Base-by-base conservation (phyloP, 2,329 filamentous ascomycete species). In the Thelonectria discophora region DNA sequence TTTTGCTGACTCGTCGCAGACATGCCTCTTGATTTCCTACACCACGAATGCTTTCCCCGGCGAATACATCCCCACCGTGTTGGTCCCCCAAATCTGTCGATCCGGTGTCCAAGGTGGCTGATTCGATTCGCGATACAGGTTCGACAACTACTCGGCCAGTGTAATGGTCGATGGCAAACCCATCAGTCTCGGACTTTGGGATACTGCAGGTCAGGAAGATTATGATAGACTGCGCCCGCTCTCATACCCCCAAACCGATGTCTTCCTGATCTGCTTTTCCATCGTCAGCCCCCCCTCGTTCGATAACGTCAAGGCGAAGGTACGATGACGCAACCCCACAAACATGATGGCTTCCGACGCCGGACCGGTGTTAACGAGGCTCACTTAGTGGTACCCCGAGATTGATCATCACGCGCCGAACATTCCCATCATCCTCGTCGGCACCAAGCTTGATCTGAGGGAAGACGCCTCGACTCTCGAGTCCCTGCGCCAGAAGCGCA, bases 41-140 rank as follows among this genome's bases (percentile, higher is more conserved):
- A 98, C 95, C 67, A 99, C 95, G 67, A 99, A 98, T 83, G 95
- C 95, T 69, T 99, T 99, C 79, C 95, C 95, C n/a, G 95, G 95
- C 79, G 95, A 99, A 85, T 99, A 99, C 81, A 98, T 99, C 73
- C 95, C 95, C 70, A 99, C 95, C 73, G 95, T 99, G 91, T 95
- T 82, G 79, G 90, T 84, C n/a, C n/a, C 40, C 57, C 48, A 37
- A 48, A 48, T n/a, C 43, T 37, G 27, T 57, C 48, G 27, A 34
- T 18, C 18, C 24, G 37, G 20, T 46, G 30, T 32, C 15, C 53
- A 47, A 30, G 15, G 45, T 46, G 42, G 18, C 55, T 58, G 20
- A 61, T 45, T 68, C 48, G 59, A 65, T 68, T 58, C 45, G 17
- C 48, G 50, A 45, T 63, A 21, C 71, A 97, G 93, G 66, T 98